A percentile compares a stretch with the other conserved stretches of the same genome.
Conservation (phyloP, 306 rosid species). For the Ammopiptanthus mongolicus region DNA sequence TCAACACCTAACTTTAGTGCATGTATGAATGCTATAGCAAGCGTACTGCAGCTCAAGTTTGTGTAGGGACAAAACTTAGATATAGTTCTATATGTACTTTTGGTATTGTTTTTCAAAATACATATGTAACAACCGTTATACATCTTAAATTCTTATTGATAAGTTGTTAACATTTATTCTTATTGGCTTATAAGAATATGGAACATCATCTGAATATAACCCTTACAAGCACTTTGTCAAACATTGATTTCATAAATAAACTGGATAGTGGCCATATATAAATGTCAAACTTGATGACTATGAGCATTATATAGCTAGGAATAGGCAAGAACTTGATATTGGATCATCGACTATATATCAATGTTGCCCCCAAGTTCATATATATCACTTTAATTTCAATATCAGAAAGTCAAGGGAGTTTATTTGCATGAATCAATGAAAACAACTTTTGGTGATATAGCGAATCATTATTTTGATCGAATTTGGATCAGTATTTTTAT, state of each 20-base stretch:
- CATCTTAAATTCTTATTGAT: too few species aligned
- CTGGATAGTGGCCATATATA: too few species aligned
- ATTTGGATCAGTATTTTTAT: not conserved
- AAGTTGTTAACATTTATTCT: too few species aligned
- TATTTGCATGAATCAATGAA: not conserved
- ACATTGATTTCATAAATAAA: not conserved
- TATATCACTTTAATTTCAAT: not conserved
- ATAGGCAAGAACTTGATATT: not conserved
- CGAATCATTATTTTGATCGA: not conserved
- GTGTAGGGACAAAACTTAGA: too few species aligned
- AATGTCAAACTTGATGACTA: not conserved
- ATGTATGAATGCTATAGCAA: too few species aligned
- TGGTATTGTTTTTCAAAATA: too few species aligned
- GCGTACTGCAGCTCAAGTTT: too few species aligned
- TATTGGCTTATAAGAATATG: too few species aligned
- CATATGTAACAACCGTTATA: too few species aligned
- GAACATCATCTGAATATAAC: not conserved
- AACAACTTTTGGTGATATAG: not conserved
- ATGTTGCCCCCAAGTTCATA: not conserved
- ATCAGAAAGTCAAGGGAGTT: not conserved
- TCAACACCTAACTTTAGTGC: too few species aligned
- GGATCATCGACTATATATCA: not conserved
- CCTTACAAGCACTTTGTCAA: not conserved
- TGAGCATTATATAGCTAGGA: not conserved
- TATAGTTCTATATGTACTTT: too few species aligned